These are phyloP conservation scores for Xanthoconium purpureum DNA, from an alignment of 768 basidiomycete genomes.

Conservation along the genomic window DNA sequence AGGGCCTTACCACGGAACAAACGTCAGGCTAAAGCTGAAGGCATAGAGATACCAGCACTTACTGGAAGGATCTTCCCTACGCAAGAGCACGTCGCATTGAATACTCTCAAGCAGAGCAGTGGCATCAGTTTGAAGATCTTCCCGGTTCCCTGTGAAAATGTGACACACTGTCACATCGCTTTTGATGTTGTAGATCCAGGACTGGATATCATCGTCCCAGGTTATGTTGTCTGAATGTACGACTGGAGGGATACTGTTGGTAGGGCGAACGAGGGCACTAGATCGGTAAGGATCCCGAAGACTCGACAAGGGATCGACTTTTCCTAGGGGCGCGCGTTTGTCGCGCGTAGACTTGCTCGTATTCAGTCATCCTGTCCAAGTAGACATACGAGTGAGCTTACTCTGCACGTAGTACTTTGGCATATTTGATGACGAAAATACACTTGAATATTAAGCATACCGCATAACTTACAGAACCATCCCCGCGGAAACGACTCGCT, in stretches of 20 bases:
- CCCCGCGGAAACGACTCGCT: constrained; percentile 40
- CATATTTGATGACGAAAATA: constrained; percentile 49
- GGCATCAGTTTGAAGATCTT: constrained; percentile 39
- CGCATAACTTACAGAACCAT: constrained; percentile 49
- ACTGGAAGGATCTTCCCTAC: constrained; percentile 21
- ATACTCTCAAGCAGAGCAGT: constrained; percentile 37
- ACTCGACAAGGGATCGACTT: constrained; percentile 16
- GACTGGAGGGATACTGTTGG: constrained; percentile 13
- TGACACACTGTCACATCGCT: constrained; percentile 35
- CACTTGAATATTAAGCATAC: constrained; percentile 45
- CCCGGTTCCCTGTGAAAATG: constrained; percentile 48
- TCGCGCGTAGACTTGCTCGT: constrained; percentile 7
- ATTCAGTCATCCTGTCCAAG: constrained; percentile 10
- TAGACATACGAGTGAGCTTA: constrained; percentile 16
- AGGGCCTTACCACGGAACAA: constrained; percentile 18
- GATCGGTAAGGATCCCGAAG: constrained; percentile 23
- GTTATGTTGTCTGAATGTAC: constrained; percentile 6
- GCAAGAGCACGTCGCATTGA: constrained; percentile 34
- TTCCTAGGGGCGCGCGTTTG: constrained; percentile 10
- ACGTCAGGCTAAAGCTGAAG: neutral
- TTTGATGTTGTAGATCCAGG: constrained; percentile 23
- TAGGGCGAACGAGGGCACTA: constrained; percentile 17
- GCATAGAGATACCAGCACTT: constrained; percentile 1
- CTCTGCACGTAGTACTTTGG: constrained; percentile 39
- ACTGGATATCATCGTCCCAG: constrained; percentile 34